A percentile compares a stretch with the other conserved stretches of the same genome.
Conservation (phyloP, 1,139 yeast genomes). For the Debaryomyces subglobosus region DNA sequence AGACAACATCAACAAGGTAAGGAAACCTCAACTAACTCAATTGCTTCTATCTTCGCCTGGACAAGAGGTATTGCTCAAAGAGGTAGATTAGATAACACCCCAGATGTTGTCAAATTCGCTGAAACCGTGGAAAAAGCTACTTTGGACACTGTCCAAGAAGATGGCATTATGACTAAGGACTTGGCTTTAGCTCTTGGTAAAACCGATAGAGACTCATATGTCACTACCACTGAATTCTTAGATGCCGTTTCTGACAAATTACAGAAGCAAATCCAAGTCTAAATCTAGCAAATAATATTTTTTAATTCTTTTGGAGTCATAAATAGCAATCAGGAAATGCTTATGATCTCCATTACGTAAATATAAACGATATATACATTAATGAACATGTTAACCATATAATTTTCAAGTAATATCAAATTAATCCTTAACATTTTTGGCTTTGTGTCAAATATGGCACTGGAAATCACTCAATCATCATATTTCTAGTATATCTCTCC, state of each 20-base stretch:
- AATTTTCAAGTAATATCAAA: background rate
- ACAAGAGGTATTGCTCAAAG: conserved; percentile 81
- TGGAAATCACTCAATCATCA: background rate
- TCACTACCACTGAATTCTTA: conserved; percentile 75
- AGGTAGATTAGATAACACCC: conserved; percentile 74
- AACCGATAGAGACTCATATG: conserved; percentile 65
- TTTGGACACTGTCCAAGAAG: conserved; percentile 69
- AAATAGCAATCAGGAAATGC: conserved; percentile 15
- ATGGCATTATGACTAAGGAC: conserved; percentile 82
- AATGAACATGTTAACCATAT: conserved; percentile 4
- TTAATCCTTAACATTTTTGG: background rate
- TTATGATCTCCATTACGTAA: conserved; percentile 3
- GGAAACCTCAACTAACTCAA: conserved; percentile 82
- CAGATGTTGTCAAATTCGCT: conserved; percentile 71
- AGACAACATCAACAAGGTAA: conserved; percentile 85
- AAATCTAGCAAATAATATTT: conserved; percentile 1
- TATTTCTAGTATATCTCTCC: background rate
- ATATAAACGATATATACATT: conserved; percentile 3
- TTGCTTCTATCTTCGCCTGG: conserved; percentile 87
- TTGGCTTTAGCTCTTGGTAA: conserved; percentile 75
- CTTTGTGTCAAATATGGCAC: background rate
- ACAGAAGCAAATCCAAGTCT: conserved; percentile 19
- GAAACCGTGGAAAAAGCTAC: conserved; percentile 68
- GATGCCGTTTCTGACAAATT: conserved; percentile 66
- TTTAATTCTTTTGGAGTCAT: conserved; percentile 6